Base-by-base conservation (phyloP, 345 rosid species). In the Gossypium herbaceum region DNA sequence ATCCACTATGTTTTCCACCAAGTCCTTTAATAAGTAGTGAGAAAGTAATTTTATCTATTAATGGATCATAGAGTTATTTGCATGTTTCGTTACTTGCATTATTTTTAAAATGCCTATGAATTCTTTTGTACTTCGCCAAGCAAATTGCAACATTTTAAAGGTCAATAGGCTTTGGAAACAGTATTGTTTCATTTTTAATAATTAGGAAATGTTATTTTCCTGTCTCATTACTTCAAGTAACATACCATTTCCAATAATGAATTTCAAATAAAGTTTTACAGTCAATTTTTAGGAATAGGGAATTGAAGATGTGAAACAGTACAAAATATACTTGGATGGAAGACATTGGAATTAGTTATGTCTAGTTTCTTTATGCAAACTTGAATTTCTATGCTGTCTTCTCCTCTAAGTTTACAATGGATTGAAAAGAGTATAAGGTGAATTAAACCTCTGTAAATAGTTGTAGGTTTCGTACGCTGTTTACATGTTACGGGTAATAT, bases 301-400 rank as follows among this genome's bases (percentile, higher is more conserved):
- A 43, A 43, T 44, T 65, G 27, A 65, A 19, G 69, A 65, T 65
- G 69, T 43, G 17, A 68, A 67, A 68, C 41, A 15, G 41, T 47
- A 68, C 6, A 47, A 67, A 44, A 68, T 22, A 48, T 22, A 7
- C 41, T 47, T 19, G 34, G 56, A 47, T 68, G 24, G 71, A 45
- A 22, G 56, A 47, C 39, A 7, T 13, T 47, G 56, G 19, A 25
- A 22, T 24, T 47, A 68, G 55, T 47, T 16, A 68, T 24, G 41
- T 22, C 39, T 67, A 68, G 27, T 7, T 47, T n/a, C 69, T 64
- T 41, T 2, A 7, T 65, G 50, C 24, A 4, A 62, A 64, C 8
- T 2, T 41, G 11, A 34, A 15, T 17, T 62, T 29, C 22, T 15
- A n/a, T 34, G 8, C 67, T 62, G 67, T 44, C 45, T 15, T 61